Evolutionary conservation across 2,329 filamentous ascomycete genomes (phyloP).

Genomic region (Atkinsonella hypoxylon): DNA sequence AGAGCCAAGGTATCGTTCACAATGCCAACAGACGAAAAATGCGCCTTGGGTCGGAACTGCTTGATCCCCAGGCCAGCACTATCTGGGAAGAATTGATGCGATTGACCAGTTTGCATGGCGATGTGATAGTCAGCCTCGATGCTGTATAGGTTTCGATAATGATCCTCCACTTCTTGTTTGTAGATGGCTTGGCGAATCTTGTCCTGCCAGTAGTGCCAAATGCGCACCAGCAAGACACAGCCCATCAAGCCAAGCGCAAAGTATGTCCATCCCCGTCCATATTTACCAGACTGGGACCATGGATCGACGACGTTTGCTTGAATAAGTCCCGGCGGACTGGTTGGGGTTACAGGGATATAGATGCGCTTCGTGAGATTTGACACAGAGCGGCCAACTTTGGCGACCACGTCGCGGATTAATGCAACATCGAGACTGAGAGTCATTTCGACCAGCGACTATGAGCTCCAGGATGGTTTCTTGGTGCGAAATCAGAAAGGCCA

Average conservation of each 20-base stretch:
- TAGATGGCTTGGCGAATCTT: conserved; percentile 83
- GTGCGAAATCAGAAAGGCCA: neutral
- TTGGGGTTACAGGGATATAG: conserved; percentile 45
- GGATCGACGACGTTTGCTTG: conserved; percentile 60
- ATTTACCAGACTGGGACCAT: conserved; percentile 73
- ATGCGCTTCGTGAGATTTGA: conserved; percentile 41
- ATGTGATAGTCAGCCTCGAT: conserved; percentile 35
- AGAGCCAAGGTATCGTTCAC: conserved; percentile 73
- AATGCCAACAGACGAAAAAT: conserved; percentile 60
- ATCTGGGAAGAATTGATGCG: conserved; percentile 64
- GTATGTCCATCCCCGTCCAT: conserved; percentile 79
- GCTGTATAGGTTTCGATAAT: conserved; percentile 43
- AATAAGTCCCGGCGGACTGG: conserved; percentile 48
- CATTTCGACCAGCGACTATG: conserved; percentile 24
- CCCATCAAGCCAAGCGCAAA: conserved; percentile 65
- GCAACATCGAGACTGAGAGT: conserved; percentile 22
- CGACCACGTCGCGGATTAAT: conserved; percentile 18
- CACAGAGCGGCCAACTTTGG: conserved; percentile 22
- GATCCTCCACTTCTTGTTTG: conserved; percentile 65
- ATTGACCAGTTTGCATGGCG: conserved; percentile 35
- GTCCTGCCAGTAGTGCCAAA: conserved; percentile 87
- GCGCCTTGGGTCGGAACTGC: conserved; percentile 52
- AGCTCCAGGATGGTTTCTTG: neutral
- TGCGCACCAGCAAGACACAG: conserved; percentile 54
- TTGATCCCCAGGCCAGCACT: conserved; percentile 43